Percentiles rank a stretch among this genome's conserved stretches.
phyloP scores from a whole-genome alignment of 1,139 yeast species.

The Lodderomyces metapsilosis region DNA sequence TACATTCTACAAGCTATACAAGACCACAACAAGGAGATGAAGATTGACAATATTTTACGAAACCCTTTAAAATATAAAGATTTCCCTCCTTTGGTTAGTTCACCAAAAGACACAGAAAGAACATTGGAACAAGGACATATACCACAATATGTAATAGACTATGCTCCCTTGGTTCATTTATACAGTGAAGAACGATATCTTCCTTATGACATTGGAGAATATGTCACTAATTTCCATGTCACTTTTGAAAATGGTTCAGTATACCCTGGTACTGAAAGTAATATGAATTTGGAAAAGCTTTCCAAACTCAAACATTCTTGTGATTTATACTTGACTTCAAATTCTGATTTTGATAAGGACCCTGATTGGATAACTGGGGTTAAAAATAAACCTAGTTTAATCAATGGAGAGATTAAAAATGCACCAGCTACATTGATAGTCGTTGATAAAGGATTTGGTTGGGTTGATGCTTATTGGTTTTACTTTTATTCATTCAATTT shows the following conservation, averaged over 20 bases:
- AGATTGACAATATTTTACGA: slow-evolving; percentile 14
- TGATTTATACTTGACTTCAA: slow-evolving; percentile 54
- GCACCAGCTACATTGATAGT: slow-evolving; percentile 84
- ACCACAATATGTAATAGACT: slow-evolving; percentile 71
- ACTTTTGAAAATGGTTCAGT: slow-evolving; percentile 47
- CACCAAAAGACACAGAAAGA: slow-evolving; percentile 30
- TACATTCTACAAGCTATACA: slow-evolving; percentile 12
- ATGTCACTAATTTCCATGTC: slow-evolving; percentile 60
- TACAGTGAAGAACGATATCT: slow-evolving; percentile 86
- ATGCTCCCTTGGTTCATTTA: slow-evolving; percentile 79
- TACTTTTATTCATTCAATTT: slow-evolving; percentile 90
- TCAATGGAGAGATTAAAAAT: slow-evolving; percentile 64
- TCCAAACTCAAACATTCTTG: slow-evolving; percentile 30
- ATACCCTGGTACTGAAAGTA: slow-evolving; percentile 35
- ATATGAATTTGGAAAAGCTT: slow-evolving; percentile 39
- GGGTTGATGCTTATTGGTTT: slow-evolving; percentile 95
- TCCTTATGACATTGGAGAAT: slow-evolving; percentile 79
- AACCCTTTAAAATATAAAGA: slow-evolving; percentile 27
- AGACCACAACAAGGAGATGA: slow-evolving; percentile 12
- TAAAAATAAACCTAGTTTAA: slow-evolving; percentile 63
- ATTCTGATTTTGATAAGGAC: slow-evolving; percentile 67
- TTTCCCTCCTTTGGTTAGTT: slow-evolving; percentile 36
- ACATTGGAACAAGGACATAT: slow-evolving; percentile 54
- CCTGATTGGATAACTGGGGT: slow-evolving; percentile 88
- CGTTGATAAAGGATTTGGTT: slow-evolving; percentile 89